Evolutionary conservation across 768 basidiomycete genomes (phyloP).

Genomic region (Amanita subjunquillea): DNA sequence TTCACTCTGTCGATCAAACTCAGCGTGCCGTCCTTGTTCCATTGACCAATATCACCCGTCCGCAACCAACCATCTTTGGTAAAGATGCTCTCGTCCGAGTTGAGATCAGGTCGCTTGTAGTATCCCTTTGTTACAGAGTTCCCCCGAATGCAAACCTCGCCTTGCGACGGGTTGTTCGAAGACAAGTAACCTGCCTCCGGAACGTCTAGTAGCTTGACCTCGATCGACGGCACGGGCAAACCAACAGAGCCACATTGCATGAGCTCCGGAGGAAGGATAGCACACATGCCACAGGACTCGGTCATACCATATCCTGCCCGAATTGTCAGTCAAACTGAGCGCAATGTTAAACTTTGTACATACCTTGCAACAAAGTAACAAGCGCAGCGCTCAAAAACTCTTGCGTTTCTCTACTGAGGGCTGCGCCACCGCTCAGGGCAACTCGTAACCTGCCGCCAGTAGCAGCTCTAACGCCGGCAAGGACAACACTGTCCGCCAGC

Average conservation of each 20-base stretch:
- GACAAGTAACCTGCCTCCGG: conserved; percentile 79
- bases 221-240: conserved; percentile 77
- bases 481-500: conserved; percentile 66
- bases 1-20: conserved; percentile 87
- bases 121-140: conserved; percentile 81
- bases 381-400: conserved; percentile 79
- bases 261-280: conserved; percentile 76
- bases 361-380: conserved; percentile 81
- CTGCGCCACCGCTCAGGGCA: conserved; percentile 78
- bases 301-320: conserved; percentile 86
- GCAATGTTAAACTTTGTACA: conserved; percentile 10
- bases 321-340: conserved; percentile 4
- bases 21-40: conserved; percentile 89
- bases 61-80: conserved; percentile 88
- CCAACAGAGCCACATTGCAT: conserved; percentile 73
- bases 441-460: conserved; percentile 85
- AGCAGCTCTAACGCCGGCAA: conserved; percentile 67
- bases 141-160: conserved; percentile 85
- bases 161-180: conserved; percentile 63
- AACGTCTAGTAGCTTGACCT: conserved; percentile 82
- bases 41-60: conserved; percentile 92
- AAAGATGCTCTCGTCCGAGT: conserved; percentile 73
- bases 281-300: conserved; percentile 89
- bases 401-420: conserved; percentile 79
- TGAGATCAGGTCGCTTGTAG: conserved; percentile 87